Evolutionary conservation across 2,329 filamentous ascomycete species (phyloP).

Genomic region (Neonectria faginata): DNA sequence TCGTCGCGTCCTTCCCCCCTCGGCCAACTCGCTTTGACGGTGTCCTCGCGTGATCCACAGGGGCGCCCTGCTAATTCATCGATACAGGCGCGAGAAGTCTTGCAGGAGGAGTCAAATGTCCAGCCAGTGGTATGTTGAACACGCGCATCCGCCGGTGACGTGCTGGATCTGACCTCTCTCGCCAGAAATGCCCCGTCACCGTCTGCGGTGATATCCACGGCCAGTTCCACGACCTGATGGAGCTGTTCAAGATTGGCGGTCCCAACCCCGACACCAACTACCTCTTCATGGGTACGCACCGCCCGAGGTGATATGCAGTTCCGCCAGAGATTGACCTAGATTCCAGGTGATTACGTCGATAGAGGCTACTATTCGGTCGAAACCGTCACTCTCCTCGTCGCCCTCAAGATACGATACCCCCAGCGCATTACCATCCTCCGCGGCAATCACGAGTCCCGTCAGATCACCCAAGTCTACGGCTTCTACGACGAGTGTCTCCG

Average conservation of each 20-base stretch:
- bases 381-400: constrained; percentile 95
- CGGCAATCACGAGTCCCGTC: constrained; percentile 98
- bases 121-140: constrained; percentile 88
- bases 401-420: constrained; percentile 97
- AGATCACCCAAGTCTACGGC: constrained; percentile 99
- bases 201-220: constrained; percentile 99
- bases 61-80: constrained; percentile 48
- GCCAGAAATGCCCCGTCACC: constrained; percentile 95
- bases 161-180: constrained; percentile 45
- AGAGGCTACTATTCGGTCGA: constrained; percentile 99
- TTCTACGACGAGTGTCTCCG: constrained; percentile 99
- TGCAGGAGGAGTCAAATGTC: constrained; percentile 98
- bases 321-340: constrained; percentile 9
- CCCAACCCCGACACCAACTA: constrained; percentile 99
- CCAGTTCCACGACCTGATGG: constrained; percentile 99
- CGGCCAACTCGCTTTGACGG: constrained; percentile 27
- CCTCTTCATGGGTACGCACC: constrained; percentile 90
- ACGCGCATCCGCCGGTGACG: constrained; percentile 28
- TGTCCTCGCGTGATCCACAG: constrained; percentile 48
- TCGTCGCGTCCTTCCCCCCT: constrained; percentile 25
- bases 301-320: background rate
- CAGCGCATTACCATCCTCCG: constrained; percentile 98
- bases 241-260: constrained; percentile 98
- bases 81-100: constrained; percentile 86
- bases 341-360: constrained; percentile 93